Evolutionary conservation across 768 basidiomycete genomes (phyloP), one percentile per base, ranked within the genome.

Genomic region (Mycena rebaudengoi): DNA sequence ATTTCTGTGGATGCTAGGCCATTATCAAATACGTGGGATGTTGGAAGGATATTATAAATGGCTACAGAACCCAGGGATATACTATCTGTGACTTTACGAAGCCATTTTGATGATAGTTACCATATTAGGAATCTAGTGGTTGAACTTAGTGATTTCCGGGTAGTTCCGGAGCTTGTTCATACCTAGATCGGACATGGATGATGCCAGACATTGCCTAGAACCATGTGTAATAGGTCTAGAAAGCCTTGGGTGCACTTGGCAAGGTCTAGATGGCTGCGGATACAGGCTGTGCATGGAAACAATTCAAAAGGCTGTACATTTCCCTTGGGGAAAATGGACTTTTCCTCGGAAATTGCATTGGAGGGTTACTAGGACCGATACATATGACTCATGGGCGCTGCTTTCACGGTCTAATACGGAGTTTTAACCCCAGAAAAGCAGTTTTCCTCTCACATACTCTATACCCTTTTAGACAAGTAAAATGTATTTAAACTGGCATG

Each of bases 91-190:
- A 45, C 44, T 16, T 26, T 23, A 10, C 44, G 28, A 45, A 45
- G 44, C 28, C 44, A 45, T 45, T 45, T n/a, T 45, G 23, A 45
- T 45, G 44, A 45, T 23, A 45, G 44, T 45, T 45, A 25, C 44
- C 44, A 45, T 45, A 45, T 45, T 45, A 45, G 44, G 44, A 25
- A n/a, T n/a, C n/a, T n/a, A n/a, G n/a, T n/a, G n/a, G n/a, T n/a
- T n/a, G n/a, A n/a, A n/a, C n/a, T n/a, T n/a, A n/a, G n/a, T n/a
- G n/a, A n/a, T n/a, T 45, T 45, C 26, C 45, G 28, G 45, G 45
- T 48, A 48, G 45, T 48, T 48, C 45, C 45, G 14, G 45, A 29
- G 45, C 28, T 29, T 48, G 45, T 29, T 30, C 14, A n/a, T n/a
- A 30, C 28, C 28, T 48, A 29, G 28, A 48, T 48, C 45, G 28